Conservation (phyloP, 2,329 filamentous ascomycete species). For the Fusarium sp. region DNA sequence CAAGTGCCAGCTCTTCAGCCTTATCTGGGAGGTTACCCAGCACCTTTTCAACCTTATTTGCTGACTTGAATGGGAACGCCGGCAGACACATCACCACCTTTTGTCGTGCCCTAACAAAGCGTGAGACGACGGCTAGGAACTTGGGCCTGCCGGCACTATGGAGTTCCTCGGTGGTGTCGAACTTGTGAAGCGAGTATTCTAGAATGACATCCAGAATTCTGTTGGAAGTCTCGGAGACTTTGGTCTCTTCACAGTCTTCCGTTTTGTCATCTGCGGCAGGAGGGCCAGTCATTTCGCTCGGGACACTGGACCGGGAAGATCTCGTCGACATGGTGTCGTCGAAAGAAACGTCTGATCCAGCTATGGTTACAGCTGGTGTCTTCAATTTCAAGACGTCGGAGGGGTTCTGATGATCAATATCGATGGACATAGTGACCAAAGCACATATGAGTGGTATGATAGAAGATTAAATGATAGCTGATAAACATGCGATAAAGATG, state of each 20-base stretch:
- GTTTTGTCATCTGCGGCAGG: neutral
- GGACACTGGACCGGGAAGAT: neutral
- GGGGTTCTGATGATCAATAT: neutral
- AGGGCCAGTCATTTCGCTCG: neutral
- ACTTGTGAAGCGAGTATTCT: slow-evolving; percentile 10
- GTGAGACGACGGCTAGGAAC: neutral
- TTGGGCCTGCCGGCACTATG: neutral
- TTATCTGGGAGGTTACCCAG: slow-evolving; percentile 46
- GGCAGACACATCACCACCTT: slow-evolving; percentile 39
- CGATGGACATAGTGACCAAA: neutral
- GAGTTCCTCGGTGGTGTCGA: neutral
- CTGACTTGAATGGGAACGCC: slow-evolving; percentile 49
- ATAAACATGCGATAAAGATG: neutral
- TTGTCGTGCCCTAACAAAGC: neutral
- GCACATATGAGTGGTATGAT: neutral
- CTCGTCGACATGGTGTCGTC: neutral
- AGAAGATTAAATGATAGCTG: neutral
- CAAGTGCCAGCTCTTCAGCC: slow-evolving; percentile 46
- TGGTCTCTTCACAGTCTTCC: neutral
- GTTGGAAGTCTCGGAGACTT: neutral
- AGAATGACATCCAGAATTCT: neutral
- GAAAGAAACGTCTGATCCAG: neutral
- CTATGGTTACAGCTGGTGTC: neutral
- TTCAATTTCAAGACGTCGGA: neutral
- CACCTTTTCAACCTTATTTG: slow-evolving; percentile 49